Percentiles rank a stretch among this genome's conserved stretches.
phyloP scores from a whole-genome alignment of 1,284 basidiomycete genomes.

The Phellopilus nigrolimitatus region DNA sequence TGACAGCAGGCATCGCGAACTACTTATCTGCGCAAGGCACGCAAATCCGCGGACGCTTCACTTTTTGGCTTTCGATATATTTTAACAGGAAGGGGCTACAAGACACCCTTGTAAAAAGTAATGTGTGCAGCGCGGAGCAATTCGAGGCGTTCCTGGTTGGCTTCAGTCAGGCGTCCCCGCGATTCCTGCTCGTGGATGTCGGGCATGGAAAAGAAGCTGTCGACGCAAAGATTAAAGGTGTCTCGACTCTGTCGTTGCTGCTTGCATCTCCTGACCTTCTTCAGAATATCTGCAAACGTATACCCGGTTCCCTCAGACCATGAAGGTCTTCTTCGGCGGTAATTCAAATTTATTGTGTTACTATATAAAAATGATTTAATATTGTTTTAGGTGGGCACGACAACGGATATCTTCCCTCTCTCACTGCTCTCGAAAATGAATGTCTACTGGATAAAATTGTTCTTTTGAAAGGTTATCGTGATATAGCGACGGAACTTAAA shows the following conservation, averaged over 20 bases:
- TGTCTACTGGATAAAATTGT: constrained; percentile 64
- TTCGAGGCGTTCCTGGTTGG: constrained; percentile 64
- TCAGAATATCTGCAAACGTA: constrained; percentile 75
- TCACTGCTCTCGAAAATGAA: constrained; percentile 52
- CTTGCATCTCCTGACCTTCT: constrained; percentile 2
- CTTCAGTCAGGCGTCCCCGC: constrained; percentile 65
- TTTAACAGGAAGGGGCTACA: constrained; percentile 55
- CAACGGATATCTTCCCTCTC: constrained; percentile 41
- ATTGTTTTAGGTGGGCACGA: constrained; percentile 35
- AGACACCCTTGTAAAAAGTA: constrained; percentile 44
- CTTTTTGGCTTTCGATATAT: constrained; percentile 70
- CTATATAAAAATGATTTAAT: background rate
- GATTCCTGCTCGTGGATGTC: constrained; percentile 67
- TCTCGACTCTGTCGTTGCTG: constrained; percentile 7
- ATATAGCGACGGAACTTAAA: constrained; percentile 42
- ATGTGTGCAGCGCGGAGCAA: constrained; percentile 56
- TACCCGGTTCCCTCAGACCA: constrained; percentile 66
- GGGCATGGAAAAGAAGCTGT: constrained; percentile 60
- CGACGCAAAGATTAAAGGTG: constrained; percentile 73
- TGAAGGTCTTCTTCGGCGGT: constrained; percentile 70
- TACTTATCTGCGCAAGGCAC: constrained; percentile 28
- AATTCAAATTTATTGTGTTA: constrained; percentile 22
- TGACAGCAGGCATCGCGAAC: constrained; percentile 61
- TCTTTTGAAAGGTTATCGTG: constrained; percentile 46
- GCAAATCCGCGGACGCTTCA: constrained; percentile 40